Evolutionary conservation across 2,329 filamentous ascomycete species (phyloP).

Genomic region (Purpureocillium takamizusanense): DNA sequence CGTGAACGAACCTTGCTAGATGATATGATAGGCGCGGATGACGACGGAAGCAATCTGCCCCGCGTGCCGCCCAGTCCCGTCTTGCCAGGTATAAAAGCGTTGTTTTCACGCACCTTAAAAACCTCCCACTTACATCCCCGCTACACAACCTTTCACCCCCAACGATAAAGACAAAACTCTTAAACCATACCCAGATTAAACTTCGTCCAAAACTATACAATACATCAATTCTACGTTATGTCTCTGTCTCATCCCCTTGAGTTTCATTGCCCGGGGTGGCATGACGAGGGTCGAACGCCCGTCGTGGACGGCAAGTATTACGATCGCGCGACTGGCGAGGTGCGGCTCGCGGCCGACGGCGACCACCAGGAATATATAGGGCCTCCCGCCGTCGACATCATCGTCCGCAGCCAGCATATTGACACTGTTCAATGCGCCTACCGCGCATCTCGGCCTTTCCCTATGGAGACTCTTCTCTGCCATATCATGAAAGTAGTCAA

Average conservation of each 20-base stretch:
- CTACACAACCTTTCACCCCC: no score
- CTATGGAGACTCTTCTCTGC: conserved; percentile 3
- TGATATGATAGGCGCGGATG: no score
- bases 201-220: no score
- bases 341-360: not conserved
- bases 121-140: no score
- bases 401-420: conserved; percentile 4
- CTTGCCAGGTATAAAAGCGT: no score
- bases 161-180: no score
- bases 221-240: no score
- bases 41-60: no score
- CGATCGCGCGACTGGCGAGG: conserved; percentile 8
- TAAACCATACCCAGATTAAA: no score
- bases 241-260: conserved; percentile 3
- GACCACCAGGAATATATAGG: conserved; percentile 3
- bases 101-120: no score
- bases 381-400: conserved; percentile 6
- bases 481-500: conserved; percentile 8
- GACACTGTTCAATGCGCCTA: conserved; percentile 1
- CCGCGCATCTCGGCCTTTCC: conserved; percentile 6
- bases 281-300: conserved; percentile 3
- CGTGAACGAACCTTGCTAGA: no score
- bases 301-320: conserved; percentile 9
- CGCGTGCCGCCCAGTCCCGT: no score
- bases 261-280: conserved; percentile 5